Conservation (phyloP, 768 basidiomycete genomes). For the Boletus fagicola region DNA sequence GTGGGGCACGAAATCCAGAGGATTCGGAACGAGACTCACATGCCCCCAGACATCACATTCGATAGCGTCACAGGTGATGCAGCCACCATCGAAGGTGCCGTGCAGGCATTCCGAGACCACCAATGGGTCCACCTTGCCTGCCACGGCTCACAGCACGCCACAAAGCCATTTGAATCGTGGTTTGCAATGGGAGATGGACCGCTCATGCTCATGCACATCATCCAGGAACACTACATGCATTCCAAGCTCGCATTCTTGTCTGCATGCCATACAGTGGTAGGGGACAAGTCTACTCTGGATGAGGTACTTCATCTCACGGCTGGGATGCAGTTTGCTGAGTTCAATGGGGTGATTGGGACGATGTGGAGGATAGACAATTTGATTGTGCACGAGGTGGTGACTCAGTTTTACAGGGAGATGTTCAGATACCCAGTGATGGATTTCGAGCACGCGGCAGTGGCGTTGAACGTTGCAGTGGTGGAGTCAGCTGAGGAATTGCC, state of each 20-base stretch:
- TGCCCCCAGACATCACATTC: too few relatives aligned
- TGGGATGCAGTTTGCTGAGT: not conserved
- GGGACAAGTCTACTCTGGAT: not conserved
- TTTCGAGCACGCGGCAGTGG: not conserved
- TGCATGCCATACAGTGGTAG: not conserved
- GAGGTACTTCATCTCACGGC: not conserved
- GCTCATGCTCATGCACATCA: not conserved
- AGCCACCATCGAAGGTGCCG: not conserved
- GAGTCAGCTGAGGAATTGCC: not conserved
- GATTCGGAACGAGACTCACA: not conserved
- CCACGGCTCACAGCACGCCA: not conserved
- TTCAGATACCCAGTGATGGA: not conserved
- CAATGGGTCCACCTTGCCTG: not conserved
- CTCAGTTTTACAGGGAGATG: not conserved
- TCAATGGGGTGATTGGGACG: conserved; percentile 4
- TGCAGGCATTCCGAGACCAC: not conserved
- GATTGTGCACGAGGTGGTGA: not conserved
- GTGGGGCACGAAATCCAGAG: too few relatives aligned
- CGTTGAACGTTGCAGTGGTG: not conserved
- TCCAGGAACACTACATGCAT: not conserved
- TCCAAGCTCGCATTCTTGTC: not conserved
- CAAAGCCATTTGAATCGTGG: not conserved
- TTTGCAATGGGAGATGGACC: too few relatives aligned
- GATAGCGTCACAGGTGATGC: not conserved
- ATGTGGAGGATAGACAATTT: not conserved